Conservation (phyloP, 2,329 filamentous ascomycete species). For the Botrytis hyacinthi region DNA sequence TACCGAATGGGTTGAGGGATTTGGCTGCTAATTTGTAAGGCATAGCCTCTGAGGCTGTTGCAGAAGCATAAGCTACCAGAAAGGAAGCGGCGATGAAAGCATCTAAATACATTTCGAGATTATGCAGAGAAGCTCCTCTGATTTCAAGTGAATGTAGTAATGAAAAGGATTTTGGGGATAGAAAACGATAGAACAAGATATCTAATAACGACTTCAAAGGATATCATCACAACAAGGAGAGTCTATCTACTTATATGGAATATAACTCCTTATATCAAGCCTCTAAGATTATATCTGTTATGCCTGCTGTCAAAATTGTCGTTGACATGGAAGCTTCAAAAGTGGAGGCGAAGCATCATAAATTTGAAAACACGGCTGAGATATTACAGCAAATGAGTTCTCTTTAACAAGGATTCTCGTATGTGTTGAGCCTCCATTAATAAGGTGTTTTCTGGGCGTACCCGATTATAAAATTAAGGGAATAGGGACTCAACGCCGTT, state of each 20-base stretch:
- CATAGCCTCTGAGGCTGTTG: background rate
- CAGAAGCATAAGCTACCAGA: background rate
- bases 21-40: constrained; percentile 19
- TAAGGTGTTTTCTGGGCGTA: background rate
- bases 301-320: background rate
- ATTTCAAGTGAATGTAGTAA: background rate
- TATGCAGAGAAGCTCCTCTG: background rate
- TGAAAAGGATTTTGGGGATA: background rate
- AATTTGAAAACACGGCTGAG: constrained; percentile 13
- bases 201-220: background rate
- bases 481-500: background rate
- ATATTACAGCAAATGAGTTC: background rate
- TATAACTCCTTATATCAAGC: background rate
- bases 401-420: background rate
- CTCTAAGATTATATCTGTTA: background rate
- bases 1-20: constrained; percentile 1
- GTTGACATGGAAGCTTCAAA: background rate
- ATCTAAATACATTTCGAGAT: constrained; percentile 12
- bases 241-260: constrained; percentile 3
- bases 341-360: constrained; percentile 15
- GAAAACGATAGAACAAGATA: background rate
- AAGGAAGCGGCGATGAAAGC: background rate
- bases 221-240: background rate
- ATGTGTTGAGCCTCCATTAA: background rate
- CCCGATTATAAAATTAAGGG: constrained; percentile 4